Evolutionary conservation across 352 stramenopile species (phyloP), one percentile per base, ranked within the genome.

Genomic region (Pythium monospermum): DNA sequence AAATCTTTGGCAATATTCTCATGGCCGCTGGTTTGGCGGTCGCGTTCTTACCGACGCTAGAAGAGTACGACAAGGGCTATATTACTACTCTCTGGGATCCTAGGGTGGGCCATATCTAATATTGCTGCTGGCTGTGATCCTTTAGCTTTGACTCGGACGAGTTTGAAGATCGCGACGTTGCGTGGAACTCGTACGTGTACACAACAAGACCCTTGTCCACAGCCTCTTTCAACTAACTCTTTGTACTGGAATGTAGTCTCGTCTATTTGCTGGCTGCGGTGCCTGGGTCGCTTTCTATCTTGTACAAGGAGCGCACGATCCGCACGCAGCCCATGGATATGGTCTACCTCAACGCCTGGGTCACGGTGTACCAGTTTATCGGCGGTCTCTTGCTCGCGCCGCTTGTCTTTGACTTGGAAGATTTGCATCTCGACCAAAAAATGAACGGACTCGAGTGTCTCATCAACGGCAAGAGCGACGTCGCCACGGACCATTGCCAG

Each of bases 291-390:
- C 35, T 92, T n/a, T 93, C 82, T 11, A 91, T 92, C 73, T 57
- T 93, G 33, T 94, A 94, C 64, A 94, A 94, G 44, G 84, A 94
- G 49, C 76, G 69, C 10, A 59, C 76, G 12, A 91, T 94, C 56
- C 74, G 77, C 23, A 69, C 88, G 40, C 80, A 91, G 42, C 84
- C 84, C 26, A 87, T 94, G 74, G 78, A 94, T 50, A 87, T 92
- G 67, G 73, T 82, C 28, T 94, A 94, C 48, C 61, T 94, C 22
- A 94, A 94, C 35, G 83, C 84, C 0, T 94, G 84, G 84, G 82
- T 94, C 19, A 74, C 80, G 1, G 74, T 93, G 4, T 91, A 90
- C 53, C 82, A 94, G 46, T 93, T 94, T 49, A 73, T 95, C 46
- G 77, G 69, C 15, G 84, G 80, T n/a, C 59, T 95, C 37, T 59